Base-by-base conservation (phyloP, 306 rosid genomes). In the Hippophae tibetana region DNA sequence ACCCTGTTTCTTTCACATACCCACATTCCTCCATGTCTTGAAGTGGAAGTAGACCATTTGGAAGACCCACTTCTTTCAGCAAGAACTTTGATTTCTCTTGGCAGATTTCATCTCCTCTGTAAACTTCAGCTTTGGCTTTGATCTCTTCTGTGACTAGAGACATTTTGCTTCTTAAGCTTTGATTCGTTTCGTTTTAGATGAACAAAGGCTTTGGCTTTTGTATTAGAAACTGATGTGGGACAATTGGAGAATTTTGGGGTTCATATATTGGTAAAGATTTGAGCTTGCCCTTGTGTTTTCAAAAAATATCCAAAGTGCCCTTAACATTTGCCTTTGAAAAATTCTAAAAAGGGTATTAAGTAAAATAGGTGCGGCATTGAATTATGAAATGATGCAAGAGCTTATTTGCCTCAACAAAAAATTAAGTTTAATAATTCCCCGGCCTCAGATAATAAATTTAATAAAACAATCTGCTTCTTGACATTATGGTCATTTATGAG, bases 21-120 rank as follows among this genome's bases (percentile, higher is more conserved):
- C 99, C 99, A 42, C 93, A 84, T 65, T 92, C 98, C 27, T 51
- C 80, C 3, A 92, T 73, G 79, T 90, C 98, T 5, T 80, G 65
- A 73, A 90, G 5, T 0, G 98, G 98, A 9, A 87, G 3, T 0
- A 90, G 86, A 0, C 98, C 96, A 8, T 85, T 87, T 9, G 98
- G 96, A 1, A 90, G 78, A 0, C 54, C 53, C 0, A 77, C 67
- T 63, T 92, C 99, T n/a, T 50, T 69, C 0, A 92, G 90, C 31
- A 92, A 54, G 2, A 40, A 45, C 52, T 75, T 68, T 0, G 96
- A 72, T 44, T 92, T 92, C 57, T 47, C 76, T 45, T 82, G 89
- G 74, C 99, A 80, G 7, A 80, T 1, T 6, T 54, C 80, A 38
- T 88, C 90, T 0, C 99, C 99, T 5, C 70, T 70, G 80, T 92